Evolutionary conservation across 1,284 basidiomycete species (phyloP).

Genomic region (Phenoliferia sp.): DNA sequence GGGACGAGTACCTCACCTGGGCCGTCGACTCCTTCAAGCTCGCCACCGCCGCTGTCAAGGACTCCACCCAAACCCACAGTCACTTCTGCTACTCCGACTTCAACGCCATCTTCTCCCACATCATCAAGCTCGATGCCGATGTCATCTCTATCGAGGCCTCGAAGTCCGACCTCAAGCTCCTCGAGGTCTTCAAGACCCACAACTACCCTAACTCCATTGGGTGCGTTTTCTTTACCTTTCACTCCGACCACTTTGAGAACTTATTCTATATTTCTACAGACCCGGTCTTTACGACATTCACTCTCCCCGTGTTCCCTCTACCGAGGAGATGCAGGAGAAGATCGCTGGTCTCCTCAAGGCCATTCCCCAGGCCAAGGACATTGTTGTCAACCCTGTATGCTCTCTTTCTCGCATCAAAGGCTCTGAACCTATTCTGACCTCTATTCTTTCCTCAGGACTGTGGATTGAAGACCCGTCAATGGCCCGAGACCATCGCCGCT

Average conservation of each 20-base stretch:
- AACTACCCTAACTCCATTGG: slow-evolving; percentile 98
- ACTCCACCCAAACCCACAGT: slow-evolving; percentile 90
- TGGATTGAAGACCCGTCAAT: slow-evolving; percentile 63
- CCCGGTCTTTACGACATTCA: slow-evolving; percentile 85
- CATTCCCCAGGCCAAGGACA: slow-evolving; percentile 24
- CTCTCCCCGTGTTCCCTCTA: slow-evolving; percentile 92
- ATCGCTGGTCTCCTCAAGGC: slow-evolving; percentile 63
- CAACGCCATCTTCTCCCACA: slow-evolving; percentile 96
- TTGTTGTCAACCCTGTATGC: slow-evolving; percentile 34
- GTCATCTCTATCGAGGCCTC: slow-evolving; percentile 99
- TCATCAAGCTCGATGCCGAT: slow-evolving; percentile 95
- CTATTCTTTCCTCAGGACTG: slow-evolving; percentile 48
- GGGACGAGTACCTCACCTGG: slow-evolving; percentile 92
- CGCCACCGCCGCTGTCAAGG: slow-evolving; percentile 85
- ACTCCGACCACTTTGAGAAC: slow-evolving; percentile 98
- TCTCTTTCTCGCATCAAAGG: neutral
- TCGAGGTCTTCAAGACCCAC: slow-evolving; percentile 90
- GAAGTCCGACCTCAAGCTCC: slow-evolving; percentile 95
- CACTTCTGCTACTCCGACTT: slow-evolving; percentile 86
- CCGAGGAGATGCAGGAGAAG: slow-evolving; percentile 92
- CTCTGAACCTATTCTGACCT: neutral
- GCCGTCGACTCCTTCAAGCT: slow-evolving; percentile 97
- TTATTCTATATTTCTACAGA: too few species aligned
- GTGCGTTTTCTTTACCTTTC: slow-evolving; percentile 79
- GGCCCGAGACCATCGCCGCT: slow-evolving; percentile 89